Conservation (phyloP, 768 basidiomycete species). For the Phanerodontia chrysosporium region DNA sequence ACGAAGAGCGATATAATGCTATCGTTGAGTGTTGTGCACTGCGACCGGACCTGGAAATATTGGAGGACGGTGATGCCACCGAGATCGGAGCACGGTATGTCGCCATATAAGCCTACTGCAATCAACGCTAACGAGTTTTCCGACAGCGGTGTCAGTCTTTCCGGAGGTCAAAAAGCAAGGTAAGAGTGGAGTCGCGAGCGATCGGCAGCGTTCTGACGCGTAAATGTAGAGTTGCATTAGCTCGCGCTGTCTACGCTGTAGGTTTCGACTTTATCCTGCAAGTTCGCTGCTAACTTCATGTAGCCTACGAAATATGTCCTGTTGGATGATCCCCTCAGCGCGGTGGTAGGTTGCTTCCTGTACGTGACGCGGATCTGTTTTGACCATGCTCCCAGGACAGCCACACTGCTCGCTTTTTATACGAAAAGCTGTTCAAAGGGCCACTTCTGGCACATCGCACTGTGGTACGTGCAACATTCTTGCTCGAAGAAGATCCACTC, state of each 20-base stretch:
- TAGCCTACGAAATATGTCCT: conserved; percentile 43
- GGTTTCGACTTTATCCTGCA: neutral
- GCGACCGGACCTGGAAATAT: conserved; percentile 69
- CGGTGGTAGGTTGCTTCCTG: conserved; percentile 54
- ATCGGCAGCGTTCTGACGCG: neutral
- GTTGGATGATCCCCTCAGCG: conserved; percentile 80
- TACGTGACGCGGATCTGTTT: neutral
- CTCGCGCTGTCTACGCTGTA: conserved; percentile 73
- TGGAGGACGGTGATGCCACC: conserved; percentile 84
- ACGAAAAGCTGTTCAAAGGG: conserved; percentile 61
- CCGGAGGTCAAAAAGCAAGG: conserved; percentile 83
- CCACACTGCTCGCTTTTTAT: conserved; percentile 60
- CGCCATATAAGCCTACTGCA: neutral
- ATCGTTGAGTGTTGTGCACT: conserved; percentile 87
- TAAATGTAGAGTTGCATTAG: conserved; percentile 64
- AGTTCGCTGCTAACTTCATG: neutral
- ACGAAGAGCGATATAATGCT: conserved; percentile 67
- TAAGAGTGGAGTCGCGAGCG: conserved; percentile 20
- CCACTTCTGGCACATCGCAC: conserved; percentile 65
- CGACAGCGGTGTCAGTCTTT: conserved; percentile 64
- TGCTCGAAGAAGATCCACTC: no score
- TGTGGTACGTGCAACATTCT: conserved; percentile 52
- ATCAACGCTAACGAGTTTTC: neutral
- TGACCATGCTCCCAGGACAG: conserved; percentile 43
- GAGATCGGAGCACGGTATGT: conserved; percentile 71